Conservation (phyloP, 225 moss, liverwort and hornwort species). For the Pleurozium schreberi region DNA sequence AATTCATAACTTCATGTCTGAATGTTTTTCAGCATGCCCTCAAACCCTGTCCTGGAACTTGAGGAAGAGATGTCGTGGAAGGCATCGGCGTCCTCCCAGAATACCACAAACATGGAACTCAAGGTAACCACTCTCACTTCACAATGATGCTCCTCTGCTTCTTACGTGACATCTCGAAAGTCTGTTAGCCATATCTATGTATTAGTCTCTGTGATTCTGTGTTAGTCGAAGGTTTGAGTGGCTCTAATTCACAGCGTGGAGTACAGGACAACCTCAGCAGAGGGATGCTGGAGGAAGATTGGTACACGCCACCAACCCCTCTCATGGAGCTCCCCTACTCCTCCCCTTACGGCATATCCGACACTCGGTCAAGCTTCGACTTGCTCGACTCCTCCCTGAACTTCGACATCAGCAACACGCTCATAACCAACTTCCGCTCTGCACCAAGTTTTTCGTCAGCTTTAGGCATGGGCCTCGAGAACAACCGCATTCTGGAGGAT, state of each 20-base stretch:
- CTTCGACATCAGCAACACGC: slow-evolving; percentile 25
- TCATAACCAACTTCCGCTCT: slow-evolving; percentile 29
- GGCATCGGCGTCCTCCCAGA: slow-evolving; percentile 24
- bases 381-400: slow-evolving; percentile 36
- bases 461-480: slow-evolving; percentile 23
- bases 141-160: not conserved
- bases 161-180: not conserved
- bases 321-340: slow-evolving; percentile 43
- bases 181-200: not conserved
- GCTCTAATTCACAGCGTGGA: not conserved
- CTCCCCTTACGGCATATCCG: slow-evolving; percentile 17
- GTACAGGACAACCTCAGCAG: slow-evolving; percentile 27
- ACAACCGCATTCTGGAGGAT: slow-evolving; percentile 30
- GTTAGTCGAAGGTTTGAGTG: not conserved
- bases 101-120: slow-evolving; percentile 12
- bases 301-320: slow-evolving; percentile 38
- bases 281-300: slow-evolving; percentile 35
- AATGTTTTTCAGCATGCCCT: slow-evolving; percentile 20
- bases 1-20: not conserved
- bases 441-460: slow-evolving; percentile 21
- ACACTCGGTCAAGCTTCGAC: slow-evolving; percentile 29
- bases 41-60: slow-evolving; percentile 33
- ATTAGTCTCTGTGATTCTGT: not conserved
- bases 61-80: slow-evolving; percentile 41
- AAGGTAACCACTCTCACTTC: slow-evolving; percentile 6